Base-by-base conservation (phyloP, 2,329 filamentous ascomycete genomes). In the Fusarium armeniacum region DNA sequence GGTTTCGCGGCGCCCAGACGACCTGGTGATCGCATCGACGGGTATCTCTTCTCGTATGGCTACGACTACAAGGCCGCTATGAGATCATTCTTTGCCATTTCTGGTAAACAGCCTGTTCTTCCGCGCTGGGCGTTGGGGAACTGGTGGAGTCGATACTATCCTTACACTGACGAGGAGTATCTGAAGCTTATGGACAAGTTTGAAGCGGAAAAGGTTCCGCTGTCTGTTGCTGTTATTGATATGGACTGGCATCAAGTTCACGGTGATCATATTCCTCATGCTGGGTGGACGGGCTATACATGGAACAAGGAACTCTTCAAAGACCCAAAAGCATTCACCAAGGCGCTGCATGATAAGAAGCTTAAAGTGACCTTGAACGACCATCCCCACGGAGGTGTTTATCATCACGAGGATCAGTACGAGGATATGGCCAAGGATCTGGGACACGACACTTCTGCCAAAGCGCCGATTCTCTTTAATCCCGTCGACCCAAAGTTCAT, bases 221-320 rank as follows among this genome's bases (percentile, higher is more conserved):
- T 90, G 38, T 86, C 83, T 7, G 86, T 89, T 8, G 87, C 84
- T 3, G 87, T 90, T 1, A 76, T 90, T 5, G 89, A 91, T 71
- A 90, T 90, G 88, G 89, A 90, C 74, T 90, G 88, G 89, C 89
- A 90, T 76, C 75, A 84, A 44, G 86, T 89, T 1, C 74, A 82
- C 3, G 83, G 84, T 13, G 76, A 82, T 9, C 75, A 75, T n/a
- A 79, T 83, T n/a, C 77, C 76, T 13, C 76, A 80, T 55, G 82
- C 82, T n/a, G 86, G 78, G 0, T 80, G 76, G 76, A 77, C 76
- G 6, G 88, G 88, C 2, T 90, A 90, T 70, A 88, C 85, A 2
- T 90, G 88, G 88, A 85, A 90, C 71, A 83, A 81, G 56, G 76
- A 85, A 28, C 61, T 76, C 12, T 77, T 77, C 57, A 87, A 88